Base-by-base conservation (phyloP, 768 basidiomycete species). In the Rhodotorula taiwanensis region DNA sequence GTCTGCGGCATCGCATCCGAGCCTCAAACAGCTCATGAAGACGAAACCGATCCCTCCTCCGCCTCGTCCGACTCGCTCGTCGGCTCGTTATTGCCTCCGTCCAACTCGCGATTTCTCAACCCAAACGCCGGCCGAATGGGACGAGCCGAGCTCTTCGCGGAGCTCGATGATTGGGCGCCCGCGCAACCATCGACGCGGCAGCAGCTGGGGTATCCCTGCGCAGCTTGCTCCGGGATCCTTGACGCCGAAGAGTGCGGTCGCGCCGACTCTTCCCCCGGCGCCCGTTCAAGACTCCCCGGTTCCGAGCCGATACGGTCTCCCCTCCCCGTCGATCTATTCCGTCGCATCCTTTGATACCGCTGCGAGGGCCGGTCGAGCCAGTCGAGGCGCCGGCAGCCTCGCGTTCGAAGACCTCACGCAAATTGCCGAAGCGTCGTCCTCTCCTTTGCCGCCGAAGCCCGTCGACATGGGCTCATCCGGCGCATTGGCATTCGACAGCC, bases 251-350 rank as follows among this genome's bases (percentile, higher is more conserved):
- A n/a, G n/a, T n/a, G n/a, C n/a, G n/a, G n/a, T n/a, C n/a, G n/a
- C 52, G 9, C 47, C 56, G 3, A 47, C 18, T 5, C 36, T 48
- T 15, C 53, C 58, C 7, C 53, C 52, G 11, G 39, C 39, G 14
- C 45, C 55, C 5, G 31, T 36, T 25, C 65, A 58, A 34, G 48
- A 56, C 44, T 28, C 45, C 11, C 50, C 48, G 39, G 48, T 23
- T 0, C 41, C 47, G 43, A 31, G 28, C 23, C 23, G 25, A 49
- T 10, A 42, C 21, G 49, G n/a, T n/a, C n/a, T n/a, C n/a, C n/a
- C 56, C 30, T 67, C 65, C 21, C 65, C 65, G 6, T 67, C 65
- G 33, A 61, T 67, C 48, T 67, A 67, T 52, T 67, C 65, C 9
- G 49, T 67, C 34, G 44, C 52, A 9, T 67, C 65, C 11, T 51